Percentiles rank a stretch among this genome's conserved stretches.
Conservation (phyloP, 495 filamentous ascomycete species). For the Hypoxylon crocopeplum region DNA sequence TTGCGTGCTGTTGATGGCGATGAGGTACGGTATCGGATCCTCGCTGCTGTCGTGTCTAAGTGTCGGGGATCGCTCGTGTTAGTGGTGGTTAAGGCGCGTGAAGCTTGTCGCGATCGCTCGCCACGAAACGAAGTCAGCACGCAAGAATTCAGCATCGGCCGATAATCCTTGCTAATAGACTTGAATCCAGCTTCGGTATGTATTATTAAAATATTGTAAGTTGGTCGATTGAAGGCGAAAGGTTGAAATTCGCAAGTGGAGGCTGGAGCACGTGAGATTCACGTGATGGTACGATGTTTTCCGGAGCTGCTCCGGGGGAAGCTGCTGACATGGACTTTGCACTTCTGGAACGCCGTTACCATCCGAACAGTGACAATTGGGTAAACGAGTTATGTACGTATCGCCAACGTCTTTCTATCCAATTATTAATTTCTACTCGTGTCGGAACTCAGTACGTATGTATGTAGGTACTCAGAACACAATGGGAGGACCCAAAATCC, state of each 20-base stretch:
- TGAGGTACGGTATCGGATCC: background rate
- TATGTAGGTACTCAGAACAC: too few relatives aligned
- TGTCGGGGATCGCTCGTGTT: background rate
- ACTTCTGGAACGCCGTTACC: too few relatives aligned
- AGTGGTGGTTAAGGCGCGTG: background rate
- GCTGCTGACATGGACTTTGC: background rate
- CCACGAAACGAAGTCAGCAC: background rate
- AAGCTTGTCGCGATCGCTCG: background rate
- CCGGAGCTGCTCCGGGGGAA: background rate
- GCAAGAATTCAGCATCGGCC: too few relatives aligned
- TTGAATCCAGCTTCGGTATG: background rate
- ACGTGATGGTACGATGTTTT: constrained; percentile 34
- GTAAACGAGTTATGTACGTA: too few relatives aligned
- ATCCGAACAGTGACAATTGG: too few relatives aligned
- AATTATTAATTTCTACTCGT: too few relatives aligned
- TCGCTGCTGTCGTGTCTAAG: background rate
- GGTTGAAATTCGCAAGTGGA: constrained; percentile 34
- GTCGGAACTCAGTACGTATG: too few relatives aligned
- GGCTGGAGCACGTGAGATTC: constrained; percentile 32
- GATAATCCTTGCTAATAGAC: background rate
- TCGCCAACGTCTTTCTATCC: too few relatives aligned
- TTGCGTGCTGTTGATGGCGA: background rate
- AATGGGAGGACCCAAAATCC: too few relatives aligned
- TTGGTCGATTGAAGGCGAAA: constrained; percentile 17
- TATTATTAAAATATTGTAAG: constrained; percentile 10